Base-by-base conservation (phyloP, 2,329 filamentous ascomycete genomes). In the Dendrostoma leiphaemia region DNA sequence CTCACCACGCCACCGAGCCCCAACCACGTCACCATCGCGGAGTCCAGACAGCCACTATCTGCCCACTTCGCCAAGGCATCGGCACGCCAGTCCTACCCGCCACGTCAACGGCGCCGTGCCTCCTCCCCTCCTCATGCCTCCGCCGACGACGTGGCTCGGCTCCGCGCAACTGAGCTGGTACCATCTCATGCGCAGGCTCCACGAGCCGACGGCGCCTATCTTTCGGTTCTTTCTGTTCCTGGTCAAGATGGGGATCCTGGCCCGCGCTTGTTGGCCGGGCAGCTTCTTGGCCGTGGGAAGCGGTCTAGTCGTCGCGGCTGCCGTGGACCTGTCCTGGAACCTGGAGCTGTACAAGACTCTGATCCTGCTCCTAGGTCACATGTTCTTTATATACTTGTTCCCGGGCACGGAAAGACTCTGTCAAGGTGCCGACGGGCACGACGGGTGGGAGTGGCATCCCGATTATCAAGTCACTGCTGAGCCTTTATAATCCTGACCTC, bases 241-340 rank as follows among this genome's bases (percentile, higher is more conserved):
- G 6, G 60, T 80, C 47, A 96, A 96, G 68, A 71, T 91, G 8
- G 71, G 79, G 12, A 83, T 83, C 0, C 70, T 94, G 9, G 77
- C 81, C 3, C 77, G 80, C 44, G 81, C 86, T 1, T 96, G 91
- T 67, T 84, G 83, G 66, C 91, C 91, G 0, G 85, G 85, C 54
- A 83, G 84, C 40, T 77, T 83, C n/a, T 74, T 83, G 6, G 81
- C 81, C 67, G 71, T 91, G 4, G 76, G 84, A 4, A 85, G 87
- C 60, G 84, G 88, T 3, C 73, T 96, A 2, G 71, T 95, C 4
- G 70, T 80, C 3, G 68, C 93, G 7, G 90, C 90, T 8, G 83
- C 81, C 1, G 62, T 91, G 12, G 90, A 92, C 53, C 67, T 85
- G n/a, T 32, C 56, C 21, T 58, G 56, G 56, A 43, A 21, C 13